These are phyloP conservation scores for Rhodotorula toruloides DNA, from an alignment of 768 basidiomycete species.

Conservation along the genomic window DNA sequence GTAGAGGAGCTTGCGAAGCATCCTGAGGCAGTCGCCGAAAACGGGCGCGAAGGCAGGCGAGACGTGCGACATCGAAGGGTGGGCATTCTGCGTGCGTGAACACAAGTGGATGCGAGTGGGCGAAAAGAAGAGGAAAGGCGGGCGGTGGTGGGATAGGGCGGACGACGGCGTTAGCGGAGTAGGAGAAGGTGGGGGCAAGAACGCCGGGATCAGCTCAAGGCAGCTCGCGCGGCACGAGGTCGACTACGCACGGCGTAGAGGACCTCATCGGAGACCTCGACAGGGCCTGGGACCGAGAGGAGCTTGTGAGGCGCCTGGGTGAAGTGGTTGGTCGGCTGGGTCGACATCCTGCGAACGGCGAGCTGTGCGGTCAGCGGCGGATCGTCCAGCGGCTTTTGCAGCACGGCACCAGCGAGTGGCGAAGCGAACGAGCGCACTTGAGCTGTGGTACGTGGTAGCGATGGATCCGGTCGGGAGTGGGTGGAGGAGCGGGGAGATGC, in stretches of 20 bases:
- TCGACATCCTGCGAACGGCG: background rate
- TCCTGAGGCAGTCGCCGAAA: conserved; percentile 72
- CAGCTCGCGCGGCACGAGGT: background rate
- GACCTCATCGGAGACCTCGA: conserved; percentile 37
- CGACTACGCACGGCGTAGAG: conserved; percentile 7
- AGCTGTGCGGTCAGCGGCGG: too few species aligned
- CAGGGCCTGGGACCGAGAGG: conserved; percentile 41
- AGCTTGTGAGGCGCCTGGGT: conserved; percentile 37
- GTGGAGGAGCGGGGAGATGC: too few species aligned
- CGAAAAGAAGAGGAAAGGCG: background rate
- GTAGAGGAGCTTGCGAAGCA: conserved; percentile 59
- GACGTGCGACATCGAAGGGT: conserved; percentile 63
- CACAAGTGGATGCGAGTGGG: background rate
- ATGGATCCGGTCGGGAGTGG: too few species aligned
- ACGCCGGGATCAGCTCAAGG: background rate
- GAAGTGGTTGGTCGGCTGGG: conserved; percentile 9
- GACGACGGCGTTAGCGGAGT: too few species aligned
- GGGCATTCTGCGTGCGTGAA: conserved; percentile 59
- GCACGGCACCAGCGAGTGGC: too few species aligned
- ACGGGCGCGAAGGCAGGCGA: conserved; percentile 80
- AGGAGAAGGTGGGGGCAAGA: background rate
- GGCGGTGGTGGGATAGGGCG: too few species aligned
- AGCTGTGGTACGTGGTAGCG: too few species aligned
- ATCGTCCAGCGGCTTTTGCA: too few species aligned
- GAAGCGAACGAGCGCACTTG: too few species aligned